Conservation (phyloP, 495 filamentous ascomycete genomes). For the Talaromyces thailandensis region DNA sequence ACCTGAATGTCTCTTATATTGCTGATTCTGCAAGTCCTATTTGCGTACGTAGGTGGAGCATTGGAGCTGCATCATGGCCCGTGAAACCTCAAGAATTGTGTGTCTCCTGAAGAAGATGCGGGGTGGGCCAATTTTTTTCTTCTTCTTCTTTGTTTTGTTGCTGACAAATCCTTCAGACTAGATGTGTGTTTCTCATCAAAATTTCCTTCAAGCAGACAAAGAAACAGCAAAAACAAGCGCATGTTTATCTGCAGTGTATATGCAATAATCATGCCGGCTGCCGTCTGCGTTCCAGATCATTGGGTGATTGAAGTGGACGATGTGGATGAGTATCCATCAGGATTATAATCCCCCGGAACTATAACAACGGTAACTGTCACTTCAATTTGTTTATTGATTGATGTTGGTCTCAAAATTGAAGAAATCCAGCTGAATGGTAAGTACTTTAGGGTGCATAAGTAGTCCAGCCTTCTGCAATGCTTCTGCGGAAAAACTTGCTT, state of each 20-base stretch:
- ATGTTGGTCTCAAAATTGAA: not conserved
- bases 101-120: not conserved
- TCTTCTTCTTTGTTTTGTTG: too few species aligned
- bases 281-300: not conserved
- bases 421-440: not conserved
- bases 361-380: not conserved
- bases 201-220: not conserved
- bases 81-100: not conserved
- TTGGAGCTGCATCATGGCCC: not conserved
- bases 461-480: not conserved
- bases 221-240: not conserved
- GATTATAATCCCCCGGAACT: not conserved
- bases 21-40: not conserved
- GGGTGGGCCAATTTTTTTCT: too few species aligned
- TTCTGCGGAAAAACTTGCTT: not conserved
- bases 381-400: not conserved
- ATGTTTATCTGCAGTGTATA: not conserved
- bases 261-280: not conserved
- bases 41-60: not conserved
- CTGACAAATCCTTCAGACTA: too few species aligned
- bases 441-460: not conserved
- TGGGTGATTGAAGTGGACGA: not conserved
- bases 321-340: not conserved
- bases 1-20: not conserved
- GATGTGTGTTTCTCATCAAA: too few species aligned